Percentiles rank a stretch among this genome's conserved stretches.
phyloP scores from a whole-genome alignment of 1,284 basidiomycete genomes.

The Chalciporus sp. region DNA sequence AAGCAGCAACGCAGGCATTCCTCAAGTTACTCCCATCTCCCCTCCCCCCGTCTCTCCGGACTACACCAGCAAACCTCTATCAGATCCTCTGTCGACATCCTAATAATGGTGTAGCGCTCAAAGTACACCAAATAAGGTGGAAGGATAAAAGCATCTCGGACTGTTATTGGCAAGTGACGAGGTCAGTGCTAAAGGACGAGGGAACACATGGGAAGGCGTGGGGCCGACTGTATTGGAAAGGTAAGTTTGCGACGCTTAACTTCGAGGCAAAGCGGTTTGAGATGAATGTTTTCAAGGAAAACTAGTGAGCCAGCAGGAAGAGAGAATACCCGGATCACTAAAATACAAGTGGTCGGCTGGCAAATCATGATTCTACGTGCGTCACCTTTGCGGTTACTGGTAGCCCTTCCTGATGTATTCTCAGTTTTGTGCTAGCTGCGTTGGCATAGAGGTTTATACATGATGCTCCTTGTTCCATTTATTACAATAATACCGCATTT shows the following conservation, averaged over 20 bases:
- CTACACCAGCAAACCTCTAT: conserved; percentile 61
- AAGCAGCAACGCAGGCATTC: conserved; percentile 43
- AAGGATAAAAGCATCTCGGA: conserved; percentile 61
- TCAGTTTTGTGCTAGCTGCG: not conserved
- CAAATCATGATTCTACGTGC: conserved; percentile 26
- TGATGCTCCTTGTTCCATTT: not conserved
- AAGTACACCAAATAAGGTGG: conserved; percentile 76
- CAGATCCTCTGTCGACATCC: conserved; percentile 71
- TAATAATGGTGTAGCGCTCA: conserved; percentile 63
- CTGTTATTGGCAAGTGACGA: conserved; percentile 74
- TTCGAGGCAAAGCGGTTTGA: conserved; percentile 6
- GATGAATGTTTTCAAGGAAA: conserved; percentile 34
- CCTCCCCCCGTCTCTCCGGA: conserved; percentile 59
- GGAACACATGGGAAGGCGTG: conserved; percentile 78
- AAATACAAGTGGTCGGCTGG: conserved; percentile 43
- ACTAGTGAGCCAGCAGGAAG: conserved; percentile 34
- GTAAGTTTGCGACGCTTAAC: conserved; percentile 42
- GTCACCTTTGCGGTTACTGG: not conserved
- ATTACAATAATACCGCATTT: not conserved
- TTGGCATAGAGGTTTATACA: not conserved
- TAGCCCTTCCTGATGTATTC: conserved; percentile 1
- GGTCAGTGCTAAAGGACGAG: conserved; percentile 65
- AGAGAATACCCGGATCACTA: conserved; percentile 40
- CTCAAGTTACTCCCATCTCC: conserved; percentile 53
- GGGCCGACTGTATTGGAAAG: conserved; percentile 77